Base-by-base conservation (phyloP, 805 yeast species). In the Kluyveromyces starmeri region DNA sequence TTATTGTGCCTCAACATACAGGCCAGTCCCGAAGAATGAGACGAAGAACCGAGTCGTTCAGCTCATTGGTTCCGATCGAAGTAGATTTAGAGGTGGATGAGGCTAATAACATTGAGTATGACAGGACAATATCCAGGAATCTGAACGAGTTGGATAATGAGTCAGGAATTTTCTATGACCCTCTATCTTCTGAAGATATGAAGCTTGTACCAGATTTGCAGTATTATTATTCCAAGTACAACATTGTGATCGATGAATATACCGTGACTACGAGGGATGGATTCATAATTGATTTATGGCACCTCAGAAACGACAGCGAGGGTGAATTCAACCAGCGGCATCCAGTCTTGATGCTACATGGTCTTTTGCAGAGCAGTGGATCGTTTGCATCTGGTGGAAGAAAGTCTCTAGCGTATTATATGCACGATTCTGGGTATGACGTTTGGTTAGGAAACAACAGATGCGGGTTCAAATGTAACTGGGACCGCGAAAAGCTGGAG, bases 361-460 rank as follows among this genome's bases (percentile, higher is more conserved):
- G 98, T 0, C 65, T 89, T 10, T 61, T 89, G 42, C 95, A 88
- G 50, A 80, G 94, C 15, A 75, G 89, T 0, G 96, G 88, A 0
- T 81, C 95, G 0, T 89, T 71, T 55, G 68, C 89, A 19, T 78
- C 95, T 0, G 64, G 83, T n/a, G 98, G 97, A 0, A 66, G 69
- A 37, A 74, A 80, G 39, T 80, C 95, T 8, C 58, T 92, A 27
- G 92, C 89, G 0, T 73, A 67, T 53, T 68, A 65, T 50, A 65
- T 66, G 32, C 56, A 59, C 24, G 60, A 64, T 20, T 56, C 64
- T 17, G 88, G 92, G 0, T 83, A 68, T 48, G 96, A 86, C 46
- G 85, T 86, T 7, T 86, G 96, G 96, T 54, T 86, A 36, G 96
- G 95, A 1, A 84, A 86, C 50, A 88, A 86, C 51, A 61, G 98